Evolutionary conservation across 2,329 filamentous ascomycete species (phyloP), one percentile per base, ranked within the genome.

Genomic region (Chaetomiaceae sp.): DNA sequence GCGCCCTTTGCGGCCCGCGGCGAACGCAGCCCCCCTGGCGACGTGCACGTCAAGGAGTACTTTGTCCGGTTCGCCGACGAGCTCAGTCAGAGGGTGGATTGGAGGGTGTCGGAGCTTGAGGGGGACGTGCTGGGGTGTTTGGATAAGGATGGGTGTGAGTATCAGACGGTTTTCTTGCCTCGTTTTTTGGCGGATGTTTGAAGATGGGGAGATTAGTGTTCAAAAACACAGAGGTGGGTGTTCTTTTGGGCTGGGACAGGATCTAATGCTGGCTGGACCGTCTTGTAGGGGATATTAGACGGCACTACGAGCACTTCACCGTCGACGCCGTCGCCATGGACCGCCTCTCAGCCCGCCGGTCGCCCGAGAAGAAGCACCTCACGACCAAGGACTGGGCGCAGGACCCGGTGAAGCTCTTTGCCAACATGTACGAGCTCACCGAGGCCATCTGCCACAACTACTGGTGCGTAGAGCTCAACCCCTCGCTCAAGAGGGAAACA

Each of bases 381-480:
- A 11, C 43, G 15, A 31, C 27, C 17, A 51, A 20, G 29, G 23
- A 25, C 2, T 55, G 31, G 37, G 27, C 44, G 5, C 9, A 14
- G 8, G 27, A 45, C 12, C 44, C 43, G 3, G 38, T 33, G 19
- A 48, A 14, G 20, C 44, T 51, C 38, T 27, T 48, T 17, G 48
- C 22, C 38, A 51, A 34, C 33, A 52, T 55, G 48, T 55, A 52
- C 37, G 53, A 55, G 38, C 44, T 52, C 6, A 51, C 48, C 7
- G 48, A 55, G 4, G 29, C 48, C 15, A n/a, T 55, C 37, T 51
- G 48, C 39, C 37, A 55, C 42, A 51, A 55, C 19, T 51, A 25
- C 12, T 51, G 53, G 48, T 51, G 27, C 12, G 44, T 52, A 31
- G 8, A 31, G 4, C 5, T 22, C 22, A 19, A n/a, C 34, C 17